Evolutionary conservation across 352 stramenopile genomes (phyloP).

Genomic region (Phytopythium vexans): DNA sequence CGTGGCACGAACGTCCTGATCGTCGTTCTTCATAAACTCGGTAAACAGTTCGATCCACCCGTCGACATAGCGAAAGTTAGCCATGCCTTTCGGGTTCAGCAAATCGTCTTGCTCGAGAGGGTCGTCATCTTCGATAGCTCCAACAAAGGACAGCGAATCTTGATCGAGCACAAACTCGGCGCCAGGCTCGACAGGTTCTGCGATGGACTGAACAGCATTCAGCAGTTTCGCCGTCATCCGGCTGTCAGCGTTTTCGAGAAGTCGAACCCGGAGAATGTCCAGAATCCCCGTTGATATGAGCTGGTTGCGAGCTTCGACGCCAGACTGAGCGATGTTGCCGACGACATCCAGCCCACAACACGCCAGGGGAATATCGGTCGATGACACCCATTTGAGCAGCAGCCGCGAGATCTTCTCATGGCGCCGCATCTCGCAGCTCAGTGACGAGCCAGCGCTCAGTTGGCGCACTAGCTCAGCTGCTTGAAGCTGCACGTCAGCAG

Average conservation of each 20-base stretch:
- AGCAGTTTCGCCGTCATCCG: slow-evolving; percentile 51
- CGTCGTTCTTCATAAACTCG: slow-evolving; percentile 46
- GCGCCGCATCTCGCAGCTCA: slow-evolving; percentile 11
- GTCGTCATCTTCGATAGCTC: slow-evolving; percentile 46
- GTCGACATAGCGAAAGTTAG: slow-evolving; percentile 52
- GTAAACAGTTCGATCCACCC: slow-evolving; percentile 83
- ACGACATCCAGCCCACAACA: slow-evolving; percentile 39
- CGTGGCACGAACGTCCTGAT: slow-evolving; percentile 41
- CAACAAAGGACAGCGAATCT: slow-evolving; percentile 62
- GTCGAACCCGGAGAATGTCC: slow-evolving; percentile 34
- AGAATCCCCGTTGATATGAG: slow-evolving; percentile 35
- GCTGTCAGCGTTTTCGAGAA: slow-evolving; percentile 36
- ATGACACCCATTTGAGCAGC: slow-evolving; percentile 47
- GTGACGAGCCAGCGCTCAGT: slow-evolving; percentile 31
- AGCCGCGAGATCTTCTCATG: slow-evolving; percentile 19
- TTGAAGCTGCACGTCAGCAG: slow-evolving; percentile 39
- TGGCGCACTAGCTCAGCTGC: slow-evolving; percentile 36
- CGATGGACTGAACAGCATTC: slow-evolving; percentile 44
- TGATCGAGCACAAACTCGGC: slow-evolving; percentile 38
- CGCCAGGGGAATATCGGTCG: slow-evolving; percentile 22
- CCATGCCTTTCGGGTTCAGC: slow-evolving; percentile 35
- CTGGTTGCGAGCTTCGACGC: slow-evolving; percentile 30
- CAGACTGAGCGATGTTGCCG: slow-evolving; percentile 26
- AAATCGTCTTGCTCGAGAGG: slow-evolving; percentile 58
- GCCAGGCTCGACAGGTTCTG: slow-evolving; percentile 11